These are phyloP conservation scores for Tetracladium marchalianum DNA, from an alignment of 495 filamentous ascomycete species.

Conservation along the genomic window DNA sequence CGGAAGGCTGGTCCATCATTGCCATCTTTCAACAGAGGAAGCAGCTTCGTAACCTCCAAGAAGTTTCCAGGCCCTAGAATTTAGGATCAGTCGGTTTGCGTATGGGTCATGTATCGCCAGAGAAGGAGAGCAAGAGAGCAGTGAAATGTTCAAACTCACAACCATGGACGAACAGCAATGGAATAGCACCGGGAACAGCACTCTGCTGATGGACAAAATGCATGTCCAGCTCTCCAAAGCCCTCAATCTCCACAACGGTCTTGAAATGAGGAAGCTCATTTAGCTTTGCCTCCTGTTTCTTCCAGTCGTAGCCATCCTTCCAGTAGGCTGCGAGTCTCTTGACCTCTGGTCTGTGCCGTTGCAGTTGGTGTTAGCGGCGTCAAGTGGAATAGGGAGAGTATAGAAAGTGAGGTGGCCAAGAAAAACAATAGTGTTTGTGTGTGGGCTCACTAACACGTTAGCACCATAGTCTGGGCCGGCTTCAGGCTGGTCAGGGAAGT, in stretches of 20 bases:
- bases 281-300: constrained; percentile 34
- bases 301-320: constrained; percentile 37
- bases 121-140: too few species aligned
- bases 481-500: constrained; percentile 33
- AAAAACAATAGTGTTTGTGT: neutral
- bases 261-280: constrained; percentile 48
- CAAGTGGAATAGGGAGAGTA: neutral
- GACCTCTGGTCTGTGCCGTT: constrained; percentile 18
- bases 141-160: constrained; percentile 27
- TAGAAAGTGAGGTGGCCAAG: neutral
- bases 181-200: constrained; percentile 35
- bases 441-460: constrained; percentile 17
- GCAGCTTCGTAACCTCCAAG: constrained; percentile 51
- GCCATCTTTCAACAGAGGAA: constrained; percentile 39
- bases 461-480: constrained; percentile 37
- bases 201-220: constrained; percentile 45
- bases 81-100: constrained; percentile 9
- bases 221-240: constrained; percentile 36
- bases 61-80: constrained; percentile 50
- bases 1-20: constrained; percentile 38
- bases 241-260: constrained; percentile 34
- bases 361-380: constrained; percentile 24
- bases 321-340: constrained; percentile 33
- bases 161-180: constrained; percentile 49
- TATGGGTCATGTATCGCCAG: too few species aligned